These are phyloP conservation scores for Stachybotrys echinatus DNA, from an alignment of 2,329 filamentous ascomycete species.

Conservation along the genomic window DNA sequence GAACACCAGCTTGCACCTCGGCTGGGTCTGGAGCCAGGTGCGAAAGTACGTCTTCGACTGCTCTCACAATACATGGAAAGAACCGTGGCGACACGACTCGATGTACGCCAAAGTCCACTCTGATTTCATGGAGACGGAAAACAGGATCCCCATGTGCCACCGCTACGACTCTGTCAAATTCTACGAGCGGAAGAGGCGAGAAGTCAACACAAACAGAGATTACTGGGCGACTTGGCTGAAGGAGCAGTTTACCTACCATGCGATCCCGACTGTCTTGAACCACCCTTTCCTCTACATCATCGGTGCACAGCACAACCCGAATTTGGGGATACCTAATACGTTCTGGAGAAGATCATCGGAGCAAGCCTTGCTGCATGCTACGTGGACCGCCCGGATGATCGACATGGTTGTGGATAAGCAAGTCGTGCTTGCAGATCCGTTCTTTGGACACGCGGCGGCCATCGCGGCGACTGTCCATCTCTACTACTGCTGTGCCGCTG, in stretches of 20 bases:
- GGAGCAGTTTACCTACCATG: conserved; percentile 48
- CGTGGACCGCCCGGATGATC: conserved; percentile 49
- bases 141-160: conserved; percentile 41
- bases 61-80: conserved; percentile 38
- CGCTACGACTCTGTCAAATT: conserved; percentile 49
- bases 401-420: conserved; percentile 48
- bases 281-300: conserved; percentile 50
- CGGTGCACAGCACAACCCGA: conserved; percentile 44
- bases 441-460: conserved; percentile 44
- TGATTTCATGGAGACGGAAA: conserved; percentile 46
- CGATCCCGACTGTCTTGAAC: conserved; percentile 44
- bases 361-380: conserved; percentile 43
- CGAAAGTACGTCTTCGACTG: conserved; percentile 42
- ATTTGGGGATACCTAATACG: conserved; percentile 46
- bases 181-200: conserved; percentile 41
- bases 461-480: conserved; percentile 49
- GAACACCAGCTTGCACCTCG: conserved; percentile 42
- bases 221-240: conserved; percentile 50
- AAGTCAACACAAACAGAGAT: conserved; percentile 35
- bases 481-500: conserved; percentile 47
- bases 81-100: conserved; percentile 47
- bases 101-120: conserved; percentile 45
- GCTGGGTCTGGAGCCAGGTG: conserved; percentile 46
- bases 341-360: conserved; percentile 49
- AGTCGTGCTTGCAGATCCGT: conserved; percentile 42